Conservation (phyloP, 306 rosid species). For the Castanea mollissima region DNA sequence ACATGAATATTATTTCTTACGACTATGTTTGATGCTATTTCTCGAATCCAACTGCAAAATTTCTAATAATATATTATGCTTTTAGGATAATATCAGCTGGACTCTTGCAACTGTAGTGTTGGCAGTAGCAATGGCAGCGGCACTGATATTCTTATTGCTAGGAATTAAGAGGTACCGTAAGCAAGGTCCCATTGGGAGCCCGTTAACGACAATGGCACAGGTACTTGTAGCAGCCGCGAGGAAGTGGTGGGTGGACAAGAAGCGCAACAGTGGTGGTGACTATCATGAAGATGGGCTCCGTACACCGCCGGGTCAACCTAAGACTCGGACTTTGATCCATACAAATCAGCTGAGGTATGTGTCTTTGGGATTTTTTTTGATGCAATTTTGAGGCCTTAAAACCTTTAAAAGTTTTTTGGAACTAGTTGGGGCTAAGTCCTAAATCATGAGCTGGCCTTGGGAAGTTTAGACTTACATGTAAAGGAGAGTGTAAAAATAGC, state of each 20-base stretch:
- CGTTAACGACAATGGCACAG: conserved; percentile 56
- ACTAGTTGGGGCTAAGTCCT: no score
- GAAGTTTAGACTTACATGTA: no score
- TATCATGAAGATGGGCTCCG: conserved; percentile 4
- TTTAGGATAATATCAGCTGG: conserved; percentile 74
- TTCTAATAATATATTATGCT: neutral
- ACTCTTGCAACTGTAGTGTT: conserved; percentile 51
- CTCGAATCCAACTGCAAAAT: no score
- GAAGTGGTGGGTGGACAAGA: conserved; percentile 45
- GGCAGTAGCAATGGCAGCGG: conserved; percentile 46
- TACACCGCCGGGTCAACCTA: conserved; percentile 16
- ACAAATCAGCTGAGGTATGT: conserved; percentile 54
- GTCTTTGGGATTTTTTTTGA: neutral
- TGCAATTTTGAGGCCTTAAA: neutral
- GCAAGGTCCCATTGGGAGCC: conserved; percentile 53
- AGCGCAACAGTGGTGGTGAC: conserved; percentile 4
- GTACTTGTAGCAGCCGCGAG: conserved; percentile 49
- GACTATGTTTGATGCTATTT: no score
- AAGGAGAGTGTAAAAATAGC: no score
- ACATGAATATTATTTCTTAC: no score
- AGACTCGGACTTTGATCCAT: conserved; percentile 21
- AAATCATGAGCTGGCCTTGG: no score
- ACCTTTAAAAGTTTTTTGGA: neutral
- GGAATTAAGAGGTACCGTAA: conserved; percentile 53
- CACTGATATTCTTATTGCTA: conserved; percentile 40